A percentile compares a stretch with the other conserved stretches of the same genome.
Conservation (phyloP, 805 yeast genomes). For the Debaryomyces maramus region DNA sequence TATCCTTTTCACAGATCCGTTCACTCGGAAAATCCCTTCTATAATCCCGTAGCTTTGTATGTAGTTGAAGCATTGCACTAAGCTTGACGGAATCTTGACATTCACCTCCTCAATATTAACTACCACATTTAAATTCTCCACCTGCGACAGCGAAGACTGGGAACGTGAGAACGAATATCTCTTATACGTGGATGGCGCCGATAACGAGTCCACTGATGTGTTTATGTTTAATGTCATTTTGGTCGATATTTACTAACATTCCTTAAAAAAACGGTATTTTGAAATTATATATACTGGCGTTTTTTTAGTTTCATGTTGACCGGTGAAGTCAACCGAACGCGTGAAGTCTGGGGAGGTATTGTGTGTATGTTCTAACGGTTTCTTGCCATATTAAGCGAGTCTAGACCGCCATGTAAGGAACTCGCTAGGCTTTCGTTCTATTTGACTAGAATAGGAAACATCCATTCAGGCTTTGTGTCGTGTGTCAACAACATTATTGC, state of each 20-base stretch:
- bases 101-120: slow-evolving; percentile 2
- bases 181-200: background rate
- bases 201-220: background rate
- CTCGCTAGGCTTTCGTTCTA: background rate
- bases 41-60: slow-evolving; percentile 15
- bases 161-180: background rate
- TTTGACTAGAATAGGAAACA: background rate
- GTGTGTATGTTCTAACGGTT: background rate
- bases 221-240: background rate
- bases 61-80: slow-evolving; percentile 21
- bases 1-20: slow-evolving; percentile 30
- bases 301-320: background rate
- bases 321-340: background rate
- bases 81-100: slow-evolving; percentile 18
- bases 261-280: too few relatives aligned
- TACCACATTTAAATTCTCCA: background rate
- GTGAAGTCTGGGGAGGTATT: slow-evolving; percentile 1
- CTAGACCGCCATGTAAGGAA: background rate
- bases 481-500: background rate
- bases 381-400: background rate
- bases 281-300: slow-evolving; percentile 1
- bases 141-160: slow-evolving; percentile 1
- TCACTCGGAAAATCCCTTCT: slow-evolving; percentile 33
- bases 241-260: background rate
- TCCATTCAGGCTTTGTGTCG: background rate